phyloP scores from a whole-genome alignment of 495 filamentous ascomycete species.

The Cenococcum geophilum region DNA sequence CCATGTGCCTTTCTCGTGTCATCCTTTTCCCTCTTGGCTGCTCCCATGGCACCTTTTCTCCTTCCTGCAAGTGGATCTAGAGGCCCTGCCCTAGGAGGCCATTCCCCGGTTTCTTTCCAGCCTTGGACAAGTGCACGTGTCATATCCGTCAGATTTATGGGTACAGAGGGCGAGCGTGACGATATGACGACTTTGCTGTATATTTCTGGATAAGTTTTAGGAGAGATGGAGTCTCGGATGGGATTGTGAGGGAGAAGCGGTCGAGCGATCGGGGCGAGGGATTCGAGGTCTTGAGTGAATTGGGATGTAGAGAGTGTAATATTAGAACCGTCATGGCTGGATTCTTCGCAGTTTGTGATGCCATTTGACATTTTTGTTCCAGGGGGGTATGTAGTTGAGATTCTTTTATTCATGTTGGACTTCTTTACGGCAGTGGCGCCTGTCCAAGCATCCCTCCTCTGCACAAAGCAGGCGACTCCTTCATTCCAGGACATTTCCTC shows the following conservation, averaged over 20 bases:
- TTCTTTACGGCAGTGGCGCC: constrained; percentile 48
- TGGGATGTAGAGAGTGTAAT: background rate
- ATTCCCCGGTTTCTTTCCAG: constrained; percentile 91
- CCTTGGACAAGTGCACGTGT: constrained; percentile 77
- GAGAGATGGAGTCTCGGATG: constrained; percentile 66
- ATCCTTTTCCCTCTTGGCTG: constrained; percentile 14
- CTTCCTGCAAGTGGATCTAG: constrained; percentile 31
- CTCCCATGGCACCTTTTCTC: constrained; percentile 13
- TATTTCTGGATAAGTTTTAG: constrained; percentile 68
- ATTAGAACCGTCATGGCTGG: background rate
- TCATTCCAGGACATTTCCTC: constrained; percentile 80
- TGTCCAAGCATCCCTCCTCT: constrained; percentile 78
- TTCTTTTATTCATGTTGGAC: constrained; percentile 2
- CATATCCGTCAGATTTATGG: constrained; percentile 79
- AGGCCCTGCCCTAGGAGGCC: constrained; percentile 64
- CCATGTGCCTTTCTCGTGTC: constrained; percentile 9
- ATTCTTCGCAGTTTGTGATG: background rate
- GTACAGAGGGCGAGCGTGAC: constrained; percentile 68
- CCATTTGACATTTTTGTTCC: background rate
- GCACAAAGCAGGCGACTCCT: constrained; percentile 68
- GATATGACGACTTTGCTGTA: constrained; percentile 83
- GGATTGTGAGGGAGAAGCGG: constrained; percentile 62
- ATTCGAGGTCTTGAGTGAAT: constrained; percentile 6
- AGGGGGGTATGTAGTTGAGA: background rate
- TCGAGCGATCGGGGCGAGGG: constrained; percentile 42